Percentiles rank a stretch among this genome's conserved stretches.
phyloP scores from a whole-genome alignment of 2,329 filamentous ascomycete genomes.

The Emmonsiellopsis sp. region DNA sequence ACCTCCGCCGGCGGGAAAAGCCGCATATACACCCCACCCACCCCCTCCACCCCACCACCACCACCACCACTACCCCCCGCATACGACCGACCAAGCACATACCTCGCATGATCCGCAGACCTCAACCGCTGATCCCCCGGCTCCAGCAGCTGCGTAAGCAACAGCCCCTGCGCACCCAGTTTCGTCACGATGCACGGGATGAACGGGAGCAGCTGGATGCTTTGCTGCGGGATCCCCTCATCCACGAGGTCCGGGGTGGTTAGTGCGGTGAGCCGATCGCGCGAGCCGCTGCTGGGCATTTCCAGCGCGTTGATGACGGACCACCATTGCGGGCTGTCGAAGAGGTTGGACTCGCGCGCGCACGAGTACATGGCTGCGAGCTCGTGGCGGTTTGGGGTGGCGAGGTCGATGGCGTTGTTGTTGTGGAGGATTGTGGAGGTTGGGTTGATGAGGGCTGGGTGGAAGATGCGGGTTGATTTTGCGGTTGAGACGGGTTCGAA shows the following conservation, averaged over 20 bases:
- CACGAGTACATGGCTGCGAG: slow-evolving; percentile 67
- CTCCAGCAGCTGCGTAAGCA: slow-evolving; percentile 63
- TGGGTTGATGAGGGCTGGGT: not conserved
- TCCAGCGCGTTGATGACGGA: slow-evolving; percentile 67
- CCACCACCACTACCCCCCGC: slow-evolving; percentile 42
- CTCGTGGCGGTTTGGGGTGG: slow-evolving; percentile 77
- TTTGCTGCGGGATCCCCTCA: slow-evolving; percentile 72
- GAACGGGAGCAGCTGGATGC: slow-evolving; percentile 76
- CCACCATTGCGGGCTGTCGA: slow-evolving; percentile 71
- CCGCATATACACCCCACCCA: slow-evolving; percentile 75
- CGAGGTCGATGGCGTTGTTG: slow-evolving; percentile 56
- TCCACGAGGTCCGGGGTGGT: slow-evolving; percentile 62
- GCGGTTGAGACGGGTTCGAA: slow-evolving; percentile 84
- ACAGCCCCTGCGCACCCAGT: slow-evolving; percentile 64
- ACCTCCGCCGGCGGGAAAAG: slow-evolving; percentile 59
- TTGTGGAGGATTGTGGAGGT: not conserved
- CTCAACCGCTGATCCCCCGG: slow-evolving; percentile 60
- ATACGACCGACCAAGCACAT: slow-evolving; percentile 59
- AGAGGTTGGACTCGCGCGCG: slow-evolving; percentile 57
- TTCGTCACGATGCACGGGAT: slow-evolving; percentile 81
- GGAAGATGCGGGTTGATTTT: slow-evolving; percentile 66
- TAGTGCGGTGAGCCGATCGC: slow-evolving; percentile 62
- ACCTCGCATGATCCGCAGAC: slow-evolving; percentile 54
- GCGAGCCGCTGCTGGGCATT: slow-evolving; percentile 58
- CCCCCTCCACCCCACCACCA: not conserved